Base-by-base conservation (phyloP, 202 grass and related monocot genomes). In the Carex sylvatica region DNA sequence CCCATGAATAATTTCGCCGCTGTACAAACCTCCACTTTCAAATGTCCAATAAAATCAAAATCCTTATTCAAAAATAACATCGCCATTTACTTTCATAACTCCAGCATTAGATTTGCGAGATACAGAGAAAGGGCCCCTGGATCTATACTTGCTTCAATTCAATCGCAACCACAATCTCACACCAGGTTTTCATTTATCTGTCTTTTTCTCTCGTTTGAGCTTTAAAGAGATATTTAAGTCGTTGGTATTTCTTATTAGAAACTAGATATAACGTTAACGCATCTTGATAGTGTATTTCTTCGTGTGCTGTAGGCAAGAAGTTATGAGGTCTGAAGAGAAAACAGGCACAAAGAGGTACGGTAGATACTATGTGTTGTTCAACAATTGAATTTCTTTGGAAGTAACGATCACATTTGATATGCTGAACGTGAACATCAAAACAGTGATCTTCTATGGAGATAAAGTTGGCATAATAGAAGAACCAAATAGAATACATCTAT, bases 311-410 rank as follows among this genome's bases (percentile, higher is more conserved):
- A 78, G 26, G 54, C 24, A 31, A 78, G 51, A 59, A 31, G 26
- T 35, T 24, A 13, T 59, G 12, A 78, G 74, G 2, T 78, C 74
- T 10, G 54, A 78, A 28, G 74, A 78, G 49, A 78, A 78, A 74
- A 74, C 47, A 52, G 47, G 23, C 47, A 46, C 70, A 52, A 52
- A 74, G 18, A 59, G 74, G 51, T 78, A 78, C 19, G 8, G 33
- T 24, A 3, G 22, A 61, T 61, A 20, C 8, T 49, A 0, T 11
- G 2, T 49, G 46, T 49, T 13, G 9, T 3, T 49, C 46, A 3
- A 49, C 46, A 49, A 49, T 12, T 49, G 10, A 49, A 49, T 49
- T 49, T 49, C 46, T 13, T 49, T 49, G 46, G 10, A 49, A 49
- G 46, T 4, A 47, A 12, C 44, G 2, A 47, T 47, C 1, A 47